Evolutionary conservation across 2,329 filamentous ascomycete genomes (phyloP).

Genomic region (Iodosphaeria phyllophila): DNA sequence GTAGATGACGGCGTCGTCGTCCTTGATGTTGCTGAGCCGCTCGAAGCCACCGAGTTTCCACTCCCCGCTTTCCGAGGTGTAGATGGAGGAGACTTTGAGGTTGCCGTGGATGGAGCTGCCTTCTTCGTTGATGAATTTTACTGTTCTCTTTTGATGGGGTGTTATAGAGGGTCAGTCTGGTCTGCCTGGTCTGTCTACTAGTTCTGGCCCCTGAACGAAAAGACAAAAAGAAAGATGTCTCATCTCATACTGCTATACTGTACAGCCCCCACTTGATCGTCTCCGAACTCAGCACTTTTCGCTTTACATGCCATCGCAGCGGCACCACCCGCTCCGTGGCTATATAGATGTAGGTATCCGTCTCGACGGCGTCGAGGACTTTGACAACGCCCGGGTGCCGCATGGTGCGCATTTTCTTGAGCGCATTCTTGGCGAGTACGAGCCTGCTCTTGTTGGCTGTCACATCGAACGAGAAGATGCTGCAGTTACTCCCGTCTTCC

Average conservation of each 20-base stretch:
- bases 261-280: conserved; percentile 94
- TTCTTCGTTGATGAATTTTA: conserved; percentile 93
- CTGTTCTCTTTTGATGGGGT: conserved; percentile 72
- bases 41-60: conserved; percentile 96
- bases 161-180: too few species aligned
- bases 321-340: conserved; percentile 82
- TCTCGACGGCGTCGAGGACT: conserved; percentile 90
- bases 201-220: too few species aligned
- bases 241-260: conserved; percentile 49
- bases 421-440: conserved; percentile 78
- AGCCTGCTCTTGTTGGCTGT: conserved; percentile 61
- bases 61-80: conserved; percentile 88
- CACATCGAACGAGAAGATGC: conserved; percentile 92
- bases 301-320: conserved; percentile 73
- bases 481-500: conserved; percentile 90
- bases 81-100: conserved; percentile 71
- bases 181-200: too few species aligned
- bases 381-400: conserved; percentile 90
- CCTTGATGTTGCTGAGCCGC: conserved; percentile 82
- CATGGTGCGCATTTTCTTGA: conserved; percentile 83
- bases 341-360: conserved; percentile 88
- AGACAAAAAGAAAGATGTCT: too few species aligned
- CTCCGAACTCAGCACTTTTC: conserved; percentile 75
- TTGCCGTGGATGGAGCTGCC: conserved; percentile 81
- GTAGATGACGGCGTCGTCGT: conserved; percentile 89